Percentiles rank a stretch among this genome's conserved stretches.
phyloP scores from a whole-genome alignment of 148 eudicot genomes.

The Rhododendron molle region DNA sequence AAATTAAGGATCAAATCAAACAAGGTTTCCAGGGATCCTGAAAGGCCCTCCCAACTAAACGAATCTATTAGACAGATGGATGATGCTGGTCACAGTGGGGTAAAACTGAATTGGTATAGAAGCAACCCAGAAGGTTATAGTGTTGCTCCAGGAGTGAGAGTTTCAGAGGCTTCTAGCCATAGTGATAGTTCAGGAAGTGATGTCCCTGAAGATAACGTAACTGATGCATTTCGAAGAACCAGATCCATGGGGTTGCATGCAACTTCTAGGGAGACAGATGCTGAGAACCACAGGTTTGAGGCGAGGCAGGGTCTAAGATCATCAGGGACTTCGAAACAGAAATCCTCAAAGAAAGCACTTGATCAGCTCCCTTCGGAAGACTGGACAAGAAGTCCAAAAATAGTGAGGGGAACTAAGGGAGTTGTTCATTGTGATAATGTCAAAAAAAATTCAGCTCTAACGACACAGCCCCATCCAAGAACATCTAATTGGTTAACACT shows the following conservation, averaged over 20 bases:
- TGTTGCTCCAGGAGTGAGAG: slow-evolving; percentile 31
- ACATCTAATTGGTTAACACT: slow-evolving; percentile 74
- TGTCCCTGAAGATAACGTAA: slow-evolving; percentile 41
- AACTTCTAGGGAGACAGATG: slow-evolving; percentile 40
- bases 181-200: slow-evolving; percentile 31
- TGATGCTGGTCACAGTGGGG: slow-evolving; percentile 5
- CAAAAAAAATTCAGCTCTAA: slow-evolving; percentile 20
- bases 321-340: slow-evolving; percentile 36
- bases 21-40: slow-evolving; percentile 25
- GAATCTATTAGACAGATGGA: slow-evolving; percentile 2
- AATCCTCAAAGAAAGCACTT: slow-evolving; percentile 14
- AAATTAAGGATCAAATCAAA: slow-evolving; percentile 57
- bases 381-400: slow-evolving; percentile 27
- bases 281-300: slow-evolving; percentile 27
- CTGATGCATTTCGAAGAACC: slow-evolving; percentile 59
- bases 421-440: slow-evolving; percentile 24
- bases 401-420: slow-evolving; percentile 34
- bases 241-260: slow-evolving; percentile 65
- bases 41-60: slow-evolving; percentile 24
- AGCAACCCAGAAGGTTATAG: slow-evolving; percentile 17
- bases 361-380: slow-evolving; percentile 15
- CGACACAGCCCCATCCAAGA: slow-evolving; percentile 11
- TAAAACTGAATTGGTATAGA: slow-evolving; percentile 15
- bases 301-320: slow-evolving; percentile 30
- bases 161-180: slow-evolving; percentile 21